Conservation (phyloP, 1,284 basidiomycete species). For the Malassezia psittaci region DNA sequence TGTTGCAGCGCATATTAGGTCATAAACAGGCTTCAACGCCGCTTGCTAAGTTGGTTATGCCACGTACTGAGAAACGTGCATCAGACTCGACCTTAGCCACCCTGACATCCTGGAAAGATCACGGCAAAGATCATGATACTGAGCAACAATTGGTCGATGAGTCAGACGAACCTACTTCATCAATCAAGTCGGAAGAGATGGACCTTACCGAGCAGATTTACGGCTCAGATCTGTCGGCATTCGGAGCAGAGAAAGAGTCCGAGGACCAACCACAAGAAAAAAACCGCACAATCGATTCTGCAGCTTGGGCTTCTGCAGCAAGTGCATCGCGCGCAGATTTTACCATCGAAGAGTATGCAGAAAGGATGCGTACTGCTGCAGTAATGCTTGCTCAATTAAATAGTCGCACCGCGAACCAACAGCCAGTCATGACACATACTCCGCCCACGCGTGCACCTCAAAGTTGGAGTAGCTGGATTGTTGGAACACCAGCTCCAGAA, state of each 20-base stretch:
- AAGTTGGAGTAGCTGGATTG: constrained; percentile 39
- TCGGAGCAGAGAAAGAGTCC: constrained; percentile 30
- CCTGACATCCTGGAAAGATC: no score
- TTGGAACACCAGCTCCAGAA: constrained; percentile 24
- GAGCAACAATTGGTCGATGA: no score
- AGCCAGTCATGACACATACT: constrained; percentile 23
- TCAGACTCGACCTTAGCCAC: no score
- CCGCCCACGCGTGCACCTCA: constrained; percentile 22
- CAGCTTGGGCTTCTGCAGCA: constrained; percentile 29
- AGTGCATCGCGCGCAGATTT: constrained; percentile 22
- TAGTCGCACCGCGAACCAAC: constrained; percentile 31
- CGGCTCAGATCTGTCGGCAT: constrained; percentile 36
- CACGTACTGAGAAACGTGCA: no score
- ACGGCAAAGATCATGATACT: no score
- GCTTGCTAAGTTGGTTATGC: neutral
- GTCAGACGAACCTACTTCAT: no score
- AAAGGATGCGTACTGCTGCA: constrained; percentile 93
- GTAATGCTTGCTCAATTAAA: constrained; percentile 97
- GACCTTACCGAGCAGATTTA: constrained; percentile 45
- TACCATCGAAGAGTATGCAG: constrained; percentile 81
- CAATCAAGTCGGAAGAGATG: constrained; percentile 25
- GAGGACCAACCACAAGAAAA: constrained; percentile 31
- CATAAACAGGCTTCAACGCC: neutral
- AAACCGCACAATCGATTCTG: constrained; percentile 36
- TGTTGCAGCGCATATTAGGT: constrained; percentile 68